Base-by-base conservation (phyloP, 371 early-diverging fungal species). In the Mucor sp. region DNA sequence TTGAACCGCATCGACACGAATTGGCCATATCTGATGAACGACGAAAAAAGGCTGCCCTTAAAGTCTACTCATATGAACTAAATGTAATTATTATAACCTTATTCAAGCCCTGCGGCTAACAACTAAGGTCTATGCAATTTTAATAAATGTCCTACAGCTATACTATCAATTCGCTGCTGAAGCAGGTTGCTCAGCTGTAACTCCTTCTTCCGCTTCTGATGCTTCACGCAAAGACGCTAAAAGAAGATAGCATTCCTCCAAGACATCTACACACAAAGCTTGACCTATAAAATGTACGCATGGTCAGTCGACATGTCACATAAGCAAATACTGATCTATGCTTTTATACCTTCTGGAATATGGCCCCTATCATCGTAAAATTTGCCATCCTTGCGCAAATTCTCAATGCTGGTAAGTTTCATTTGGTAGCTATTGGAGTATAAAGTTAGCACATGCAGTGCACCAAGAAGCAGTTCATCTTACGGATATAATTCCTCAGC, bases 191-290 rank as follows among this genome's bases (percentile, higher is more conserved):
- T 53, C 53, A 53, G 53, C 7, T 4, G 19, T 27, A 27, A 25
- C 15, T 53, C 27, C 50, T 19, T 62, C 37, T 21, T 50, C 39
- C 25, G 17, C 53, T 44, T 61, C 61, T 30, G 63, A 56, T 35
- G 28, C 23, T 4, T 88, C 84, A 65, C 89, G 89, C 28, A 94
- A 72, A 47, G 89, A 90, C 30, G 86, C 84, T 58, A 94, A 75
- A 50, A 95, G 74, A 63, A 89, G 88, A 66, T 95, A 93, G 68
- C 95, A 95, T 68, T 94, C 93, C 62, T 91, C 89, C 55, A 96
- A 78, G 47, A 93, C 68, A 27, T 87, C 88, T 70, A 91, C 88
- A 61, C 94, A 89, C 25, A 94, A 79, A 21, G 91, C 94, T 75
- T 93, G 93, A 14, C 82, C 74, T 76, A 61, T 8, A 27, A 25